These are phyloP conservation scores for Plicaturopsis crispa DNA, from an alignment of 768 basidiomycete species.

Conservation along the genomic window DNA sequence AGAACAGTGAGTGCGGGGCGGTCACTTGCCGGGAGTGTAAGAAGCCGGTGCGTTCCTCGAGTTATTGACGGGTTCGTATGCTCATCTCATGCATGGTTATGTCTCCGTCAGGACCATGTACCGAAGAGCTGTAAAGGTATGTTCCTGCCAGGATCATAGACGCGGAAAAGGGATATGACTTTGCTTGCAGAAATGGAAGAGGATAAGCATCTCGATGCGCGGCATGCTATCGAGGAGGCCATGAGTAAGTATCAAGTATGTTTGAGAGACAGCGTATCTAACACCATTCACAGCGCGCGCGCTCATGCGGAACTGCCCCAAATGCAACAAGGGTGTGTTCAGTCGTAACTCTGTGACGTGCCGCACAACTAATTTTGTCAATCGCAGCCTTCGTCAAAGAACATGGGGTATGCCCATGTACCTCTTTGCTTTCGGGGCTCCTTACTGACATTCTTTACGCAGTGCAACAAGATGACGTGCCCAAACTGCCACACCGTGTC, in stretches of 20 bases:
- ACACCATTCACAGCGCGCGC: conserved; percentile 48
- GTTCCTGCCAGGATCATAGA: too few species aligned
- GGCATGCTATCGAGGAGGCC: conserved; percentile 83
- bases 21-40: conserved; percentile 80
- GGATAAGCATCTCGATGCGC: conserved; percentile 65
- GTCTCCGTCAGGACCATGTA: conserved; percentile 56
- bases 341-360: too few species aligned
- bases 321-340: conserved; percentile 65
- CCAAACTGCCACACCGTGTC: conserved; percentile 64
- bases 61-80: conserved; percentile 3
- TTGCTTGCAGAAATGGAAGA: conserved; percentile 55
- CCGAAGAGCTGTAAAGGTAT: conserved; percentile 76
- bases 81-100: conserved; percentile 3
- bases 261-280: conserved; percentile 3
- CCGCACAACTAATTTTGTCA: too few species aligned
- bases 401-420: conserved; percentile 44
- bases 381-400: conserved; percentile 77
- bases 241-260: conserved; percentile 55
- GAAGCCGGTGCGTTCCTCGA: conserved; percentile 42
- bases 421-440: background rate
- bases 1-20: conserved; percentile 52
- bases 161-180: conserved; percentile 9
- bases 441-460: conserved; percentile 6
- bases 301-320: conserved; percentile 83
- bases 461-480: conserved; percentile 94